Percentiles rank a stretch among this genome's conserved stretches.
phyloP scores from a whole-genome alignment of 2,329 filamentous ascomycete genomes.

The Stromatinia cepivora region DNA sequence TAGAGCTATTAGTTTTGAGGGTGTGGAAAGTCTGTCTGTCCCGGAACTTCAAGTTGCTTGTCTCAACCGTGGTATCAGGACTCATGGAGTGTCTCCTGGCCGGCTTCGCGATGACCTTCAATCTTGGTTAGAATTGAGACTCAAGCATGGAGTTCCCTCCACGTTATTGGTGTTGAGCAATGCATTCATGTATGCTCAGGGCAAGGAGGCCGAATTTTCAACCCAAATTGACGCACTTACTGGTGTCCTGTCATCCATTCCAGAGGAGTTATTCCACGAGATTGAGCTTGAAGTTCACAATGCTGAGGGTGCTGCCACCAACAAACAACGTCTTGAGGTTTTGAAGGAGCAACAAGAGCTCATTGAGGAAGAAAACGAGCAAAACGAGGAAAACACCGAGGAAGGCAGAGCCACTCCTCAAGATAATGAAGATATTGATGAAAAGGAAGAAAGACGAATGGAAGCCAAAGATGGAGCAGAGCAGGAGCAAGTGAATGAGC shows the following conservation, averaged over 20 bases:
- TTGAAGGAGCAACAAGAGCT: constrained; percentile 98
- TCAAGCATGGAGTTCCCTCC: constrained; percentile 93
- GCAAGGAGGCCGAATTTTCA: constrained; percentile 78
- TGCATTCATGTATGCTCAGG: constrained; percentile 91
- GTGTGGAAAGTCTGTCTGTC: constrained; percentile 90
- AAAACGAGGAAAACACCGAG: constrained; percentile 78
- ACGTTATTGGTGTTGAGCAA: constrained; percentile 95
- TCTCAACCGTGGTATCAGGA: constrained; percentile 87
- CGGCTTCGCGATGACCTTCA: constrained; percentile 86
- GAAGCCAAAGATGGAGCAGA: constrained; percentile 51
- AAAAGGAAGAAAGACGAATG: constrained; percentile 74
- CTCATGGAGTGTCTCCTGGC: constrained; percentile 86
- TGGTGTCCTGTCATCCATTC: constrained; percentile 89
- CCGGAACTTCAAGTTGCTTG: constrained; percentile 90
- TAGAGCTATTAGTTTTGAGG: constrained; percentile 88
- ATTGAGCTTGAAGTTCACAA: constrained; percentile 98
- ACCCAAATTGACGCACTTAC: constrained; percentile 91
- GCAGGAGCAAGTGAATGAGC: constrained; percentile 53
- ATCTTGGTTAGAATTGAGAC: constrained; percentile 89
- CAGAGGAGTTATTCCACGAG: constrained; percentile 98
- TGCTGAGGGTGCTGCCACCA: constrained; percentile 93
- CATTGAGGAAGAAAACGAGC: constrained; percentile 94
- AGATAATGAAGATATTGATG: constrained; percentile 90
- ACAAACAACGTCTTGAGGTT: constrained; percentile 98
- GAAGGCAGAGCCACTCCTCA: constrained; percentile 73